Percentiles rank a stretch among this genome's conserved stretches.
Conservation (phyloP, 768 basidiomycete genomes). For the Tylopilus balloui region DNA sequence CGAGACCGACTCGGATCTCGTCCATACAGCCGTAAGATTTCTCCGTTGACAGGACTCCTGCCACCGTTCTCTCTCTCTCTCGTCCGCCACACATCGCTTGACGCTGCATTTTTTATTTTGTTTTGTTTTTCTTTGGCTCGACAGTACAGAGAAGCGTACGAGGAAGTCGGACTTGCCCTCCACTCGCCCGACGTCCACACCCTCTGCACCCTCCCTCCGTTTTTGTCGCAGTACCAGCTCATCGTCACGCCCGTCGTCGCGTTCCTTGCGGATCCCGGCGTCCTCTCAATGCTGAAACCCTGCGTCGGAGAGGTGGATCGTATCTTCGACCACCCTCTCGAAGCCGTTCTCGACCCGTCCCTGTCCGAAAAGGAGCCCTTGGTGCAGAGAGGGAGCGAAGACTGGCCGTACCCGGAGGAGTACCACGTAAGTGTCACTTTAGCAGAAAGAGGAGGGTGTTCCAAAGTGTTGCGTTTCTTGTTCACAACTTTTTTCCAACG, state of each 20-base stretch:
- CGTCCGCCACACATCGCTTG: neutral
- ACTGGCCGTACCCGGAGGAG: slow-evolving; percentile 79
- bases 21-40: slow-evolving; percentile 66
- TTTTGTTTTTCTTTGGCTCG: neutral
- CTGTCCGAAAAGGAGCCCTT: slow-evolving; percentile 42
- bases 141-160: slow-evolving; percentile 78
- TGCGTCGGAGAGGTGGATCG: slow-evolving; percentile 65
- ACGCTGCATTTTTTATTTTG: neutral
- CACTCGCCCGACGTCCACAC: slow-evolving; percentile 52
- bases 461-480: neutral
- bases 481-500: too few relatives aligned
- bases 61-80: neutral
- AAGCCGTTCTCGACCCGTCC: slow-evolving; percentile 62
- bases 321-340: slow-evolving; percentile 79
- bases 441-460: too few relatives aligned
- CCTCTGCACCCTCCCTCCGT: slow-evolving; percentile 60
- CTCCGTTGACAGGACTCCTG: neutral
- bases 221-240: slow-evolving; percentile 60
- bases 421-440: slow-evolving; percentile 52
- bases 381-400: slow-evolving; percentile 53
- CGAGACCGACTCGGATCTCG: slow-evolving; percentile 53
- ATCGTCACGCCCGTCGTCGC: slow-evolving; percentile 80
- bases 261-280: slow-evolving; percentile 47
- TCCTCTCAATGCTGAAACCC: slow-evolving; percentile 52
- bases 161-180: slow-evolving; percentile 74